These are phyloP conservation scores for Aspergillus pseudonomiae DNA, from an alignment of 2,329 filamentous ascomycete genomes.

Conservation along the genomic window DNA sequence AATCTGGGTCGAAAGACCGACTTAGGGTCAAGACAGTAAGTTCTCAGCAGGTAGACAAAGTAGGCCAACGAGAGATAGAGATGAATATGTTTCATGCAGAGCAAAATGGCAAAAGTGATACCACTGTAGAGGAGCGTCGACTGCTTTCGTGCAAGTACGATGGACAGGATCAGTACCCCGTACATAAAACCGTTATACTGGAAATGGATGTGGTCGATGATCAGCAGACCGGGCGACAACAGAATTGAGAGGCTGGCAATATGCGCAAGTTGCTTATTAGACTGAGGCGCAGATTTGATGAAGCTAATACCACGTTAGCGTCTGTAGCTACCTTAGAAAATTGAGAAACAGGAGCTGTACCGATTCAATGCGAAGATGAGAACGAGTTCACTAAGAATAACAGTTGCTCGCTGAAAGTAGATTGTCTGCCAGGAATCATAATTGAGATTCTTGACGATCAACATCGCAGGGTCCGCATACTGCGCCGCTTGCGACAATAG, in stretches of 20 bases:
- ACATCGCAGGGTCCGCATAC: slow-evolving; percentile 78
- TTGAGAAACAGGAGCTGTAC: slow-evolving; percentile 47
- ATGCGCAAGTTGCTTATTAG: slow-evolving; percentile 75
- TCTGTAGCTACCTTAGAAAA: slow-evolving; percentile 13
- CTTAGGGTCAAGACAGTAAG: slow-evolving; percentile 80
- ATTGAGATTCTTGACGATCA: slow-evolving; percentile 75
- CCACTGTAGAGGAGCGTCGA: slow-evolving; percentile 78
- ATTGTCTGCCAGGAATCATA: slow-evolving; percentile 93
- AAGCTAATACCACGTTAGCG: slow-evolving; percentile 57
- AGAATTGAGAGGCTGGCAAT: slow-evolving; percentile 86
- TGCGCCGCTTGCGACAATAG: slow-evolving; percentile 77
- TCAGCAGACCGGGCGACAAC: slow-evolving; percentile 87
- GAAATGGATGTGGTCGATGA: slow-evolving; percentile 98
- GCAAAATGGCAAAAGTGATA: slow-evolving; percentile 76
- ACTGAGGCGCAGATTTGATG: slow-evolving; percentile 68
- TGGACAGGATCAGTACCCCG: slow-evolving; percentile 81
- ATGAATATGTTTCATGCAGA: slow-evolving; percentile 98
- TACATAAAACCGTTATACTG: slow-evolving; percentile 99
- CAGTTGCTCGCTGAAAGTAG: slow-evolving; percentile 88
- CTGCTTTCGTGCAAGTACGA: slow-evolving; percentile 77
- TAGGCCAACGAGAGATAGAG: slow-evolving; percentile 95
- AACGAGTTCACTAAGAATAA: slow-evolving; percentile 82
- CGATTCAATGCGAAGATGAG: slow-evolving; percentile 79
- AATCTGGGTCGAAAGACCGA: slow-evolving; percentile 77
- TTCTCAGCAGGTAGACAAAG: slow-evolving; percentile 87